Base-by-base conservation (phyloP, 306 rosid species). In the Dryas alaskensis region DNA sequence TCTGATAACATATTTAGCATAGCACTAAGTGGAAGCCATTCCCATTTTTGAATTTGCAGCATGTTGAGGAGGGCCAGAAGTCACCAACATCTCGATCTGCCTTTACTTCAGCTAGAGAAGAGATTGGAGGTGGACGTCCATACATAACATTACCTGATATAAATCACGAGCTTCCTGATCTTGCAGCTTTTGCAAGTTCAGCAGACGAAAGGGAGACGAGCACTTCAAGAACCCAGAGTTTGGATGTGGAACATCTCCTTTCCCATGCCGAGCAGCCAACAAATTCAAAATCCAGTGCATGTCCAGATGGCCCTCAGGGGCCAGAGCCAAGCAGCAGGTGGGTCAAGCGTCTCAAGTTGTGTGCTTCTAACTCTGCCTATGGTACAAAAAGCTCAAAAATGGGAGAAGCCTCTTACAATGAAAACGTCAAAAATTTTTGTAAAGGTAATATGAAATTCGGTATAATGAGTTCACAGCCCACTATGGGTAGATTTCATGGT, bases 201-300 rank as follows among this genome's bases (percentile, higher is more conserved):
- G 82, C 52, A 50, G 87, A 83, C 70, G 86, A 87, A 53, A 54
- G 78, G 82, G 96, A 92, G 78, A 74, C 84, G 48, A 92, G 96
- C 85, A 72, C 90, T 68, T 94, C 97, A 47, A 92, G 81, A 79
- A 94, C 97, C 66, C 93, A 84, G 72, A 92, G 92, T 89, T 84
- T 94, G 69, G 93, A 84, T 57, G 83, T 65, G 49, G 93, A 88
- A 27, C 82, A 82, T 78, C 84, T 94, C 60, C 89, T 89, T 83
- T 79, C 88, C 67, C 74, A 88, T 47, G 87, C 88, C 22, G 87
- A 81, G 62, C 86, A 78, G 54, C 78, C 64, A 5, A 67, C 72
- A 50, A 67, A 74, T 83, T 81, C 85, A 39, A 91, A 84, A 65
- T 80, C 87, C 76, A 81, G 37, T 46, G 54, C 53, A 12, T 51